phyloP scores from a whole-genome alignment of 2,329 filamentous ascomycete genomes.

The Microdochium bolleyi region DNA sequence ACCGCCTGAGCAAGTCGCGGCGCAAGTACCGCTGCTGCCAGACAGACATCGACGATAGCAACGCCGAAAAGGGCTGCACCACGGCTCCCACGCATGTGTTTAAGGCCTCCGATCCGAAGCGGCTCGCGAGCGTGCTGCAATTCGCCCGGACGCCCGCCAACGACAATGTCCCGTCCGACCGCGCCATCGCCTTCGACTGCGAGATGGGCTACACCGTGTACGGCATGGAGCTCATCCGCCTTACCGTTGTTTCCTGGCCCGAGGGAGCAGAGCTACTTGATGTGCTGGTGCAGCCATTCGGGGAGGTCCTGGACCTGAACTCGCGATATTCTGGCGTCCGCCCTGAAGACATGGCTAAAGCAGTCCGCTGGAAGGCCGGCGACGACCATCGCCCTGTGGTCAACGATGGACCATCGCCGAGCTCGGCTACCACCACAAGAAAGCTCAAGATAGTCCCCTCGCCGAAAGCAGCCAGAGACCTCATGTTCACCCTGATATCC shows the following conservation, averaged over 20 bases:
- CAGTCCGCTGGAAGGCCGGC: conserved; percentile 44
- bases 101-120: conserved; percentile 68
- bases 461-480: conserved; percentile 63
- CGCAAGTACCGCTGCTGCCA: conserved; percentile 74
- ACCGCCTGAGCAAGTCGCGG: conserved; percentile 42
- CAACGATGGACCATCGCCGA: conserved; percentile 2
- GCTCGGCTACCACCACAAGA: conserved; percentile 3
- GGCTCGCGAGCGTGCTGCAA: conserved; percentile 70
- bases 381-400: conserved; percentile 16
- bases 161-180: conserved; percentile 34
- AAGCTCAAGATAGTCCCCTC: conserved; percentile 67
- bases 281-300: conserved; percentile 74
- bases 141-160: conserved; percentile 74
- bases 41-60: conserved; percentile 60
- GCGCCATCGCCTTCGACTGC: conserved; percentile 83
- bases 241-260: conserved; percentile 88
- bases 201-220: conserved; percentile 94
- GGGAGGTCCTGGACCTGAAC: conserved; percentile 83
- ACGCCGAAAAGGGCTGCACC: conserved; percentile 54
- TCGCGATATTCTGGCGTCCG: conserved; percentile 85
- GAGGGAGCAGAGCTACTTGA: conserved; percentile 68
- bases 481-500: conserved; percentile 69
- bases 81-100: conserved; percentile 72
- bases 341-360: conserved; percentile 65
- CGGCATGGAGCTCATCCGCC: conserved; percentile 80